These are phyloP conservation scores for Eucommia ulmoides DNA, from an alignment of 257 asterid species.

Conservation along the genomic window DNA sequence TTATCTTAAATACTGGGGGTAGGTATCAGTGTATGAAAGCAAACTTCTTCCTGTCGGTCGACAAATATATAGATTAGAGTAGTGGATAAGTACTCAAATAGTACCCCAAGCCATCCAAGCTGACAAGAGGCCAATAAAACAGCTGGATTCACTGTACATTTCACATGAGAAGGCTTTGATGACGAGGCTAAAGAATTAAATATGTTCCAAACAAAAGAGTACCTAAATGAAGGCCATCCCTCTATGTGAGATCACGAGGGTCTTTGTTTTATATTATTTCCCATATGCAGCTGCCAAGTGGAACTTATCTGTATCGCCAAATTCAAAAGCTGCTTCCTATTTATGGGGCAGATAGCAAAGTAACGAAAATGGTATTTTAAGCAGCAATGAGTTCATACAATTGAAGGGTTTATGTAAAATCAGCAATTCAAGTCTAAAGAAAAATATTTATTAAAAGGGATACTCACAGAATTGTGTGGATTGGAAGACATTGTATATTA, in stretches of 20 bases:
- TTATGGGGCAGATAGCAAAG: constrained; percentile 57
- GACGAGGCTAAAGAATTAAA: constrained; percentile 52
- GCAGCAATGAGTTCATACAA: constrained; percentile 16
- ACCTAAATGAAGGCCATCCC: constrained; percentile 24
- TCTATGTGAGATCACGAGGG: constrained; percentile 50
- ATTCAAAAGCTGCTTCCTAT: constrained; percentile 49
- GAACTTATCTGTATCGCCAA: constrained; percentile 47
- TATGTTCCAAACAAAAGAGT: constrained; percentile 30
- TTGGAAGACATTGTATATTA: background rate
- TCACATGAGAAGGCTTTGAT: constrained; percentile 86
- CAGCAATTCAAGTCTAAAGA: background rate
- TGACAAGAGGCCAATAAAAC: no score
- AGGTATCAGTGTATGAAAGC: no score
- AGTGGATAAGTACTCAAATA: no score
- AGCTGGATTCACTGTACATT: constrained; percentile 73
- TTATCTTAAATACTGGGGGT: no score
- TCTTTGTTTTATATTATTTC: constrained; percentile 44
- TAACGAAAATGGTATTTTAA: constrained; percentile 19
- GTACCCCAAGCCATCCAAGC: no score
- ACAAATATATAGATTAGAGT: no score
- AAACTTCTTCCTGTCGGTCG: no score
- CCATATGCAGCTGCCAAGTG: constrained; percentile 57
- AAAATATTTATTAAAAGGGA: background rate
- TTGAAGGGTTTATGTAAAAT: background rate
- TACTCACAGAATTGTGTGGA: background rate